A percentile compares a stretch with the other conserved stretches of the same genome.
Conservation (phyloP, 345 rosid genomes). For the Geranium rotundifolium region DNA sequence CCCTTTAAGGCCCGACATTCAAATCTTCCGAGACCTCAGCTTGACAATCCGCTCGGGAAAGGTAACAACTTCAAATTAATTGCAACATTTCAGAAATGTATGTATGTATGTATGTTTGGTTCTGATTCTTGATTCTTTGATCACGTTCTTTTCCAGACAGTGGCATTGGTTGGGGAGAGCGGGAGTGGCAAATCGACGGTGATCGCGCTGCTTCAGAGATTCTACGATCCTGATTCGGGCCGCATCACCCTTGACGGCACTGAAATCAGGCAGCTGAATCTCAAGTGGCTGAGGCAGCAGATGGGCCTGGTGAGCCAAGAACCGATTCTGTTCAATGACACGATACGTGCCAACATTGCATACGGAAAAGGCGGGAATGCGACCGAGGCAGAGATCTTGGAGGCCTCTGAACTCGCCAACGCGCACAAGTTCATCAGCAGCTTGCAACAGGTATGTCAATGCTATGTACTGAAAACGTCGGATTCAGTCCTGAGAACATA, state of each 20-base stretch:
- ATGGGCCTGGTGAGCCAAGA: slow-evolving; percentile 81
- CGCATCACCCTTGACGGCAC: slow-evolving; percentile 58
- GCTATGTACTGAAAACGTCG: neutral
- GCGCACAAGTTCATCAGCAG: slow-evolving; percentile 75
- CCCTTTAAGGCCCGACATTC: slow-evolving; percentile 64
- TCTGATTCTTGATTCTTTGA: neutral
- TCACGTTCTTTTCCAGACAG: slow-evolving; percentile 35
- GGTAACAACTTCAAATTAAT: slow-evolving; percentile 21
- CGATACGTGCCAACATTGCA: slow-evolving; percentile 69
- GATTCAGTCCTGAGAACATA: too few species aligned
- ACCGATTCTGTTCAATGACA: slow-evolving; percentile 57
- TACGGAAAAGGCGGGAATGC: slow-evolving; percentile 70
- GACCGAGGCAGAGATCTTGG: slow-evolving; percentile 49
- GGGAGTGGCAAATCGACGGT: slow-evolving; percentile 83
- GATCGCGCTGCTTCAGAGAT: slow-evolving; percentile 57
- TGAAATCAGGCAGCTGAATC: slow-evolving; percentile 42
- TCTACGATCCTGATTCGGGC: slow-evolving; percentile 75
- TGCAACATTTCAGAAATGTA: too few species aligned
- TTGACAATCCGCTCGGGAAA: slow-evolving; percentile 58
- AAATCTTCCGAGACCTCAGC: slow-evolving; percentile 47
- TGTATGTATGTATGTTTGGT: too few species aligned
- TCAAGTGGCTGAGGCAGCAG: slow-evolving; percentile 73
- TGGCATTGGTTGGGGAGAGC: slow-evolving; percentile 83
- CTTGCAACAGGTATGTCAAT: slow-evolving; percentile 47
- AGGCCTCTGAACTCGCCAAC: slow-evolving; percentile 65